Conservation (phyloP, 2,329 filamentous ascomycete species). For the Pestalotiopsis sp. region DNA sequence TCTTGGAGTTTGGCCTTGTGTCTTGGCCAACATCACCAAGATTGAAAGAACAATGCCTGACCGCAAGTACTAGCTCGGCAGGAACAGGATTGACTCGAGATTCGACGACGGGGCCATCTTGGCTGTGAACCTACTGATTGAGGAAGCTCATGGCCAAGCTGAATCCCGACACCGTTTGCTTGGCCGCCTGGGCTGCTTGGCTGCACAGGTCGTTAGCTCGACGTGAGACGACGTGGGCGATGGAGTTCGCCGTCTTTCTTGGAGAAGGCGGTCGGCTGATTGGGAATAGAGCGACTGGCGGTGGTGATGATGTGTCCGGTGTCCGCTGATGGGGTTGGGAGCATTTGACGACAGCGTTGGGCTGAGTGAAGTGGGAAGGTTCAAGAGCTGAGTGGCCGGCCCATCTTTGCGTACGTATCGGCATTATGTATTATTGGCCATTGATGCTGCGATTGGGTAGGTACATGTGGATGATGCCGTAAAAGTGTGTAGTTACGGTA, state of each 20-base stretch:
- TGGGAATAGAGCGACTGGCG: background rate
- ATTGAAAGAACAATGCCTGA: background rate
- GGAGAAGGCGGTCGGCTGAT: background rate
- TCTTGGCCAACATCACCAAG: background rate
- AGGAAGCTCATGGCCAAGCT: conserved; percentile 5
- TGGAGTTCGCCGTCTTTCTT: background rate
- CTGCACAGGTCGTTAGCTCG: background rate
- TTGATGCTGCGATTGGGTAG: too few species aligned
- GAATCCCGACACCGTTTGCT: background rate
- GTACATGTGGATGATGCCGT: too few species aligned
- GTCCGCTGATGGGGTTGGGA: background rate
- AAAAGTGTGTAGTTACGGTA: too few species aligned
- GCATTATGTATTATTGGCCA: background rate
- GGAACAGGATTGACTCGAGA: background rate
- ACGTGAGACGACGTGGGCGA: background rate
- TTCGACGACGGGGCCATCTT: background rate
- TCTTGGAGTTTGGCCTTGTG: conserved; percentile 3
- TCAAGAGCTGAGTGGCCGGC: background rate
- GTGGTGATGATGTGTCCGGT: background rate
- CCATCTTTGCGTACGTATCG: background rate
- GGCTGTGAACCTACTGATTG: background rate
- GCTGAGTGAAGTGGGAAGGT: background rate
- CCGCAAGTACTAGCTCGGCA: background rate
- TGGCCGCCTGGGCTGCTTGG: background rate
- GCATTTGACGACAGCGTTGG: background rate